A percentile compares a stretch with the other conserved stretches of the same genome.
Conservation (phyloP, 2,329 filamentous ascomycete genomes). For the Hypoxylon sp. region DNA sequence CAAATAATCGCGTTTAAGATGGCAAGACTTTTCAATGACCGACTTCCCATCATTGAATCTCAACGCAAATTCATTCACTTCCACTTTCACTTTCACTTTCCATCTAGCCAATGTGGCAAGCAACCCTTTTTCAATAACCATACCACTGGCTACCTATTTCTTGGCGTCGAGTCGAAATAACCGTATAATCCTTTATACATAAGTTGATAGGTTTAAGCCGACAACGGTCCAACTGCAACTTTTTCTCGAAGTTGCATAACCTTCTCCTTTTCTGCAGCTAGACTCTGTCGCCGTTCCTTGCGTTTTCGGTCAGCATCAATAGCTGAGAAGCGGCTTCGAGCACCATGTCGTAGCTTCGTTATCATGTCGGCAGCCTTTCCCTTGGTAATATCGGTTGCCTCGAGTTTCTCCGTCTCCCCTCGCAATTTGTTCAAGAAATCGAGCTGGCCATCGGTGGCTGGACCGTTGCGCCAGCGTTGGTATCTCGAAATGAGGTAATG, state of each 20-base stretch:
- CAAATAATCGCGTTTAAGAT: too few species aligned
- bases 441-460: slow-evolving; percentile 72
- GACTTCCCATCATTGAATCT: too few species aligned
- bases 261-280: slow-evolving; percentile 50
- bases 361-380: slow-evolving; percentile 91
- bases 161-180: not conserved
- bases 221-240: slow-evolving; percentile 65
- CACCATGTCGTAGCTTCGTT: slow-evolving; percentile 87
- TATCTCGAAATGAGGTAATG: slow-evolving; percentile 70
- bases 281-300: slow-evolving; percentile 50
- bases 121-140: too few species aligned
- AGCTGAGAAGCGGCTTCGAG: slow-evolving; percentile 67
- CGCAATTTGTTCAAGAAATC: slow-evolving; percentile 74
- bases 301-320: slow-evolving; percentile 63
- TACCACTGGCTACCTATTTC: not conserved
- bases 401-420: slow-evolving; percentile 61
- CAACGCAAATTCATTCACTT: too few species aligned
- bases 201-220: slow-evolving; percentile 31
- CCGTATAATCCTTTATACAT: not conserved
- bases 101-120: too few species aligned
- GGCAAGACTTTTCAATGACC: too few species aligned
- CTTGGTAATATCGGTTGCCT: slow-evolving; percentile 70
- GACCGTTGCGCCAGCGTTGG: slow-evolving; percentile 73
- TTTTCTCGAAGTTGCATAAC: slow-evolving; percentile 56
- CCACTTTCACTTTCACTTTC: too few species aligned